Conservation (phyloP, 2,329 filamentous ascomycete species). For the Pseudogymnoascus sp. region DNA sequence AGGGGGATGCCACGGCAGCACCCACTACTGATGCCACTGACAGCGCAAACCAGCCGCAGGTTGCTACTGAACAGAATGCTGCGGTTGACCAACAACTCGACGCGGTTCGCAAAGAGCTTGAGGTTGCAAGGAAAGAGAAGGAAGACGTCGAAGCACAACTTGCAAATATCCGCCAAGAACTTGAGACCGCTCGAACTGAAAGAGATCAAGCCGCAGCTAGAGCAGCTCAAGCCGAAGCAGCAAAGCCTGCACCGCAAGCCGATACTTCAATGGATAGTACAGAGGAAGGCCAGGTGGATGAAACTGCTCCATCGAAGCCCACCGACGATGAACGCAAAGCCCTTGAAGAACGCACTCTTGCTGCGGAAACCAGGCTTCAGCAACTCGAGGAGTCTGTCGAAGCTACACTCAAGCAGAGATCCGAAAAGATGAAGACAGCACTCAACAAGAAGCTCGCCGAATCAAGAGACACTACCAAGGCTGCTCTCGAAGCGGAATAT, state of each 20-base stretch:
- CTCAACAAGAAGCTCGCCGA: conserved; percentile 63
- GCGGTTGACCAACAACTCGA: conserved; percentile 46
- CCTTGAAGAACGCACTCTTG: conserved; percentile 56
- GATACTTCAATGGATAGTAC: conserved; percentile 39
- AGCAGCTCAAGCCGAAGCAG: conserved; percentile 34
- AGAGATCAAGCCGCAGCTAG: conserved; percentile 39
- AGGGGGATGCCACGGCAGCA: conserved; percentile 18
- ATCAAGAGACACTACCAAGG: conserved; percentile 45
- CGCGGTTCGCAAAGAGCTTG: conserved; percentile 54
- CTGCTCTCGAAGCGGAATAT: conserved; percentile 43
- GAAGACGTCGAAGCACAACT: conserved; percentile 60
- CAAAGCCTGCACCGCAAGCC: neutral
- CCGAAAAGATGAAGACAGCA: conserved; percentile 62
- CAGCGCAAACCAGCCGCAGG: conserved; percentile 17
- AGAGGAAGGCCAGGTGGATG: conserved; percentile 52
- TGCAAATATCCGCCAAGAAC: conserved; percentile 31
- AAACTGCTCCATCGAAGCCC: conserved; percentile 30
- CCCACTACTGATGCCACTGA: neutral
- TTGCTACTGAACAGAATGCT: conserved; percentile 41
- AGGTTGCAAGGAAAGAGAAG: conserved; percentile 61
- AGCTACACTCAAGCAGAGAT: conserved; percentile 56
- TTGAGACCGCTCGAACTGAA: conserved; percentile 41
- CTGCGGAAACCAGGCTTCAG: conserved; percentile 54
- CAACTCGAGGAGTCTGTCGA: conserved; percentile 55
- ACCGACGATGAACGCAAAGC: conserved; percentile 54